phyloP scores from a whole-genome alignment of 2,329 filamentous ascomycete species.

The Hymenoscyphus albidus region DNA sequence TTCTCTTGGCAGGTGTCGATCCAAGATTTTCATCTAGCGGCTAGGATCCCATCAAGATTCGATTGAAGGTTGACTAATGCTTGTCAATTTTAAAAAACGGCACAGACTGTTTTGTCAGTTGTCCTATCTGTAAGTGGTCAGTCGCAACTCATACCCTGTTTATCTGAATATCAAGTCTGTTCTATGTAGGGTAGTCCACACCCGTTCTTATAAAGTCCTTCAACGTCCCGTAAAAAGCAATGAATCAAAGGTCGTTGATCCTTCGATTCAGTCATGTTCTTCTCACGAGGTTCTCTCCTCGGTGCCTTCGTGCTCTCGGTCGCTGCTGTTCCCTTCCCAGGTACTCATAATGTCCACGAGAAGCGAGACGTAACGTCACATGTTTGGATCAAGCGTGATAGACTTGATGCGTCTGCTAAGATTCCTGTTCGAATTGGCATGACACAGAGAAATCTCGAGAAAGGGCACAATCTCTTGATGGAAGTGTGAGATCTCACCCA shows the following conservation, averaged over 20 bases:
- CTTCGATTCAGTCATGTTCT: slow-evolving; percentile 17
- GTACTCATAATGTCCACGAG: slow-evolving; percentile 25
- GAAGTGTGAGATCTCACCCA: slow-evolving; percentile 34
- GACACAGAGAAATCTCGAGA: slow-evolving; percentile 44
- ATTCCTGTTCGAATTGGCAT: slow-evolving; percentile 38
- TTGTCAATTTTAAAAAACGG: neutral
- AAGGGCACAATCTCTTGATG: slow-evolving; percentile 40
- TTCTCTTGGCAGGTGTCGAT: slow-evolving; percentile 1
- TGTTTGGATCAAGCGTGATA: slow-evolving; percentile 23
- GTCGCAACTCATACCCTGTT: neutral
- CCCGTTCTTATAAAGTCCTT: slow-evolving; percentile 3
- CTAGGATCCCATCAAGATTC: neutral
- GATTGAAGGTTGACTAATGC: neutral
- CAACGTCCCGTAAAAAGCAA: neutral
- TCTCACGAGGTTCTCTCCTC: slow-evolving; percentile 17
- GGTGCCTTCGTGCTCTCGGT: slow-evolving; percentile 15
- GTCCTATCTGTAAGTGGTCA: neutral
- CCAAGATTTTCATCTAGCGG: neutral
- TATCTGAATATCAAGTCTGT: neutral
- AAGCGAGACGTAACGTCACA: slow-evolving; percentile 17
- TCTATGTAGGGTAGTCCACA: neutral
- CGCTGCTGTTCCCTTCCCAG: slow-evolving; percentile 17
- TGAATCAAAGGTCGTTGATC: neutral
- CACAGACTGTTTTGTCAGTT: neutral
- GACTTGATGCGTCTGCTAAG: slow-evolving; percentile 11